Evolutionary conservation across 2,329 filamentous ascomycete genomes (phyloP).

Genomic region (Exophiala alcalophila): DNA sequence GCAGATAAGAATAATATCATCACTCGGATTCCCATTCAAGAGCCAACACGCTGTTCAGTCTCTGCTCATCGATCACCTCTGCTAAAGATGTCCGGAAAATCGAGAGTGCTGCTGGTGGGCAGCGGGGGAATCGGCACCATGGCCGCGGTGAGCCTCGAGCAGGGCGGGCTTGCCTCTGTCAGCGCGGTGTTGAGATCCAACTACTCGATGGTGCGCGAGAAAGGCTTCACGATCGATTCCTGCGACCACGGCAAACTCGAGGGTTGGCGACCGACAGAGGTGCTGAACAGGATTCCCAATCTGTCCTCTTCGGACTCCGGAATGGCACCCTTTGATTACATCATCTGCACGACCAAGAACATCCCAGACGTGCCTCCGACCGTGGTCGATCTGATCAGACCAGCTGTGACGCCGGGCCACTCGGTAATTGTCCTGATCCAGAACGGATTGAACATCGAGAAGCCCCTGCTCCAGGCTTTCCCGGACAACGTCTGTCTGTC

Average conservation of each 20-base stretch:
- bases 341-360: slow-evolving; percentile 60
- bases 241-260: slow-evolving; percentile 49
- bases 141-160: slow-evolving; percentile 55
- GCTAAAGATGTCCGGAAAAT: slow-evolving; percentile 29
- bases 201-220: slow-evolving; percentile 47
- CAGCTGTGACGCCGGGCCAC: slow-evolving; percentile 50
- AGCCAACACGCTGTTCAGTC: no score
- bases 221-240: slow-evolving; percentile 56
- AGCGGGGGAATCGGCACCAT: slow-evolving; percentile 59
- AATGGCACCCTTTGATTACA: slow-evolving; percentile 50
- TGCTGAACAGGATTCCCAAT: slow-evolving; percentile 50
- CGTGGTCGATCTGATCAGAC: slow-evolving; percentile 49
- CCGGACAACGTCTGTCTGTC: slow-evolving; percentile 54
- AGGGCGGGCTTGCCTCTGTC: slow-evolving; percentile 50
- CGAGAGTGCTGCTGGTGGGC: slow-evolving; percentile 54
- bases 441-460: slow-evolving; percentile 64
- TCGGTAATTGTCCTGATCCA: slow-evolving; percentile 59
- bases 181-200: slow-evolving; percentile 59
- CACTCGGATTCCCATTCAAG: no score
- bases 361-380: slow-evolving; percentile 53
- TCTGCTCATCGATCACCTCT: not conserved
- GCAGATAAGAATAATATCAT: no score
- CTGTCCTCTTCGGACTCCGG: slow-evolving; percentile 29
- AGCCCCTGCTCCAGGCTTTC: slow-evolving; percentile 50
- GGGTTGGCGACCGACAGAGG: slow-evolving; percentile 51